Conservation (phyloP, 176 grass and related monocot species). For the Saccharum officinarum region DNA sequence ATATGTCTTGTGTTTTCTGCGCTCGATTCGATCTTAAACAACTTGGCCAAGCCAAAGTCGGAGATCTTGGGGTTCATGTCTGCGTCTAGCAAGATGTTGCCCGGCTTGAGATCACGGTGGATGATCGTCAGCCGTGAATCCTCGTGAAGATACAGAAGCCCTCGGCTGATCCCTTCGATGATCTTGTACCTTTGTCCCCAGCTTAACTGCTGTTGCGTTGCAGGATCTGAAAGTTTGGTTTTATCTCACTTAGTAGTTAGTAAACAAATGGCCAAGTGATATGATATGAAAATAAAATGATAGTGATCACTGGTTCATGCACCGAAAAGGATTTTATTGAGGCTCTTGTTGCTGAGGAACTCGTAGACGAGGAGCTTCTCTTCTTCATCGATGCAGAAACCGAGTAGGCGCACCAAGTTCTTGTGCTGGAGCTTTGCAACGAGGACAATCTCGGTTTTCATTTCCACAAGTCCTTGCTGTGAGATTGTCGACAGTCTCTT, state of each 20-base stretch:
- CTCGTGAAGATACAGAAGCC: constrained; percentile 69
- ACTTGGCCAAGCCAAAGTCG: constrained; percentile 59
- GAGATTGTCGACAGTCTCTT: too few relatives aligned
- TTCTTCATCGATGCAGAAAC: too few relatives aligned
- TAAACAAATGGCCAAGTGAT: too few relatives aligned
- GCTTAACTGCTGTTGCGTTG: background rate
- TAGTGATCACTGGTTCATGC: background rate
- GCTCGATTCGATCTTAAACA: constrained; percentile 30
- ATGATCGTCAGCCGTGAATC: constrained; percentile 54
- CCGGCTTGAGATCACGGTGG: too few relatives aligned
- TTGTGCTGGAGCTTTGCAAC: too few relatives aligned
- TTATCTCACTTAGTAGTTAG: background rate
- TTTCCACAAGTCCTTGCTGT: too few relatives aligned
- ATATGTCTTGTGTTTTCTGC: constrained; percentile 44
- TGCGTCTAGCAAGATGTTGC: too few relatives aligned
- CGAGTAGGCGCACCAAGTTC: too few relatives aligned
- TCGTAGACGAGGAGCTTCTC: too few relatives aligned
- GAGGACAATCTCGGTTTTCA: too few relatives aligned
- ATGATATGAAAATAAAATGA: background rate
- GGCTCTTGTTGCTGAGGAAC: too few relatives aligned
- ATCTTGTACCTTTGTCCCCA: constrained; percentile 51
- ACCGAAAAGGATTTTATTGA: too few relatives aligned
- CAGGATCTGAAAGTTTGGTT: constrained; percentile 21
- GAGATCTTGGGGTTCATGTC: constrained; percentile 76
- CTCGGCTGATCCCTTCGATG: constrained; percentile 48